phyloP scores from a whole-genome alignment of 2,329 filamentous ascomycete species.

The Sporothrix dimorphospora region DNA sequence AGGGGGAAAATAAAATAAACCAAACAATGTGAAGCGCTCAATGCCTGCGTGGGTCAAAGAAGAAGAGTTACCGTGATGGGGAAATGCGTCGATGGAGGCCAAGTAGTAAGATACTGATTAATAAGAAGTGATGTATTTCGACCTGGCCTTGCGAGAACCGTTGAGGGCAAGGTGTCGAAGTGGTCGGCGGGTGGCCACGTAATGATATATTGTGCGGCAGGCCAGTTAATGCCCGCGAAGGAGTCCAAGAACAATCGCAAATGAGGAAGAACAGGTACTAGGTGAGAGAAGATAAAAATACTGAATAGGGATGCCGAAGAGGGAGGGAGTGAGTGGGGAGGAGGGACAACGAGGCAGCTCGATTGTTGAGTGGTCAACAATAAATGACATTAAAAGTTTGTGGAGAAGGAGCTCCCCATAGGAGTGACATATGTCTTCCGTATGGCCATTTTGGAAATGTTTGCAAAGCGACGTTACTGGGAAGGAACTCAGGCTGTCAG shows the following conservation, averaged over 20 bases:
- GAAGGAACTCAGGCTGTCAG: background rate
- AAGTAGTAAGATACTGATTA: constrained; percentile 23
- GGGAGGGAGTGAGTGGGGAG: background rate
- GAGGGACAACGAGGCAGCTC: background rate
- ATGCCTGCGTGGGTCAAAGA: background rate
- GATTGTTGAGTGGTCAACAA: constrained; percentile 21
- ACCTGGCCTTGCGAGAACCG: background rate
- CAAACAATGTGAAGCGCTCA: background rate
- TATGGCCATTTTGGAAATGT: background rate
- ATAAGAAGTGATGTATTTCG: constrained; percentile 10
- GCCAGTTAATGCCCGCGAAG: background rate
- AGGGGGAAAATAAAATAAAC: constrained; percentile 6
- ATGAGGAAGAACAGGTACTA: background rate
- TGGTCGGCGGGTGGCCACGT: background rate
- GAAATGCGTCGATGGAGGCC: background rate
- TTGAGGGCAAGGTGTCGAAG: background rate
- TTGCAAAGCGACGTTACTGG: background rate
- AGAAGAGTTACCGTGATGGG: background rate
- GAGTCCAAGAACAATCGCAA: constrained; percentile 7
- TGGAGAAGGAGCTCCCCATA: background rate
- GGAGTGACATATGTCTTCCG: background rate
- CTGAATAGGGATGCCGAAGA: constrained; percentile 1
- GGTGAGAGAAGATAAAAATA: background rate
- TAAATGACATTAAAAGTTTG: background rate
- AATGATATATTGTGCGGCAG: constrained; percentile 12